Base-by-base conservation (phyloP, 139 green algal genomes). In the Eudorina sp. region DNA sequence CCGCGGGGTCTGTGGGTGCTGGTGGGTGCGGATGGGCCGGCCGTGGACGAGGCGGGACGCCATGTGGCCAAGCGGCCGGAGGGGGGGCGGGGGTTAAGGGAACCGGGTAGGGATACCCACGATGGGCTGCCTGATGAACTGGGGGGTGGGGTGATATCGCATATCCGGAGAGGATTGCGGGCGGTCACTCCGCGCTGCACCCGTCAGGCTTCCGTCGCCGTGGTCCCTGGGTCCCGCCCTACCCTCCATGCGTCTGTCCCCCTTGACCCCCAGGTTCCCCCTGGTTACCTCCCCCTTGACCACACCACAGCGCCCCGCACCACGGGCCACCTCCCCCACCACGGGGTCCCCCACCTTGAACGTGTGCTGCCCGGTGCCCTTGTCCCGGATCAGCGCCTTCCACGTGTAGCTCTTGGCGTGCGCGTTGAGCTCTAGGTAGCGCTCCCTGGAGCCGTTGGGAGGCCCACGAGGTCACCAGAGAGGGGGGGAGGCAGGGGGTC, bases 361-460 rank as follows among this genome's bases (percentile, higher is more conserved):
- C 53, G 16, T 36, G 43, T 85, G 48, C 11, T 36, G 34, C 4
- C 21, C 38, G 0, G 29, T 69, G 38, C 31, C 55, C 1, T 11
- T 68, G 46, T 62, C 55, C 40, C 36, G 68, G 19, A 90, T 82
- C 25, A 97, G 87, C 8, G 92, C 95, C 89, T 97, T 97, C 92
- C 93, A 96, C 9, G 92, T 96, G 91, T 98, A 98, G 87, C 91
- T 95, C 48, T 58, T 83, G 9, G 95, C 95, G 83, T 98, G 96
- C 66, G 88, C 88, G 86, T 98, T 98, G 53, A 95, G 79, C 18
- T 92, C 90, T 25, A 96, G 55, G 88, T 97, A 98, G 9, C 95
- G 89, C 75, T 94, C 89, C 41, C 80, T 86, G 78, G 16, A 31
- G 18, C 9, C 38, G 36, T 45, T 36, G 70, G 2, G 72, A 27